Evolutionary conservation across 805 yeast genomes (phyloP).

Genomic region (Cyberlindnera samutprakarnensis): DNA sequence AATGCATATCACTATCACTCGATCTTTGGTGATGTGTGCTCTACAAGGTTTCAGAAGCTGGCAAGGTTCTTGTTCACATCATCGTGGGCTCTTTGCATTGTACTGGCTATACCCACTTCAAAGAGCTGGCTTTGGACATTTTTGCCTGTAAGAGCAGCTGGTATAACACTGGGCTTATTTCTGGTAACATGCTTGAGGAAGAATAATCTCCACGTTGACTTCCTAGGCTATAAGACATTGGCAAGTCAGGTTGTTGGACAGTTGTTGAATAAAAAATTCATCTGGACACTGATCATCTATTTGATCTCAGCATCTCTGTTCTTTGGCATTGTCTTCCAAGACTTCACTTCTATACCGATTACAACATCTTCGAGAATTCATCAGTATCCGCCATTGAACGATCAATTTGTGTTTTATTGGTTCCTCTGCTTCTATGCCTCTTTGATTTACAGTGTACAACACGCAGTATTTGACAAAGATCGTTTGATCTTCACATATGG

Average conservation of each 20-base stretch:
- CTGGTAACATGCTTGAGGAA: conserved; percentile 32
- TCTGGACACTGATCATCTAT: conserved; percentile 13
- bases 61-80: conserved; percentile 27
- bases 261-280: conserved; percentile 18
- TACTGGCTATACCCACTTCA: conserved; percentile 19
- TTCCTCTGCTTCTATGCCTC: conserved; percentile 36
- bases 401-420: conserved; percentile 42
- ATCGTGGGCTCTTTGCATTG: conserved; percentile 21
- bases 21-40: conserved; percentile 33
- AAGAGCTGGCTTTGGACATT: conserved; percentile 20
- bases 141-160: conserved; percentile 19
- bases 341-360: conserved; percentile 16
- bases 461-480: conserved; percentile 46
- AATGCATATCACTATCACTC: conserved; percentile 27
- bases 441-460: conserved; percentile 41
- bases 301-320: conserved; percentile 19
- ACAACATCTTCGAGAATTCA: conserved; percentile 29
- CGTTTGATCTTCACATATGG: conserved; percentile 39
- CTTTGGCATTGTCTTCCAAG: conserved; percentile 19
- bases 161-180: conserved; percentile 24
- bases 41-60: conserved; percentile 32
- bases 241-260: conserved; percentile 21
- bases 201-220: conserved; percentile 32
- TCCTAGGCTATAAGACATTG: conserved; percentile 25
- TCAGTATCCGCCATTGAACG: conserved; percentile 34